A percentile compares a stretch with the other conserved stretches of the same genome.
Evolutionary conservation across 345 rosid genomes (phyloP).

Genomic region (Citrus hindsii): DNA sequence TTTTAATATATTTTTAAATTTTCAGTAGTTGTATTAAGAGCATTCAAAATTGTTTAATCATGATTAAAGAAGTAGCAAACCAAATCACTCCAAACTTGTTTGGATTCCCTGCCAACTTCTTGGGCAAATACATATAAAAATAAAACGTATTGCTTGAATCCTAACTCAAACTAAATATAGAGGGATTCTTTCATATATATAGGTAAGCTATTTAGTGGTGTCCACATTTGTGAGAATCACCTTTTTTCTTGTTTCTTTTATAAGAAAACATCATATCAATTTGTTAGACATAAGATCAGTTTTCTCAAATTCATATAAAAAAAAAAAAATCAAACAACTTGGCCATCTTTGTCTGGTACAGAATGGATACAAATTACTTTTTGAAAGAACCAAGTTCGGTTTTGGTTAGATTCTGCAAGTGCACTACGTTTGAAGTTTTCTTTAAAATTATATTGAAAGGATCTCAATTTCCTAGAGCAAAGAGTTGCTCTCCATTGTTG

Average conservation of each 20-base stretch:
- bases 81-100: too few relatives aligned
- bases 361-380: neutral
- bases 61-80: too few relatives aligned
- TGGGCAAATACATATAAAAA: neutral
- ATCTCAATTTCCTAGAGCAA: neutral
- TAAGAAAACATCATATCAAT: neutral
- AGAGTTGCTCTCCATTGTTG: neutral
- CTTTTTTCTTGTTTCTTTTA: neutral
- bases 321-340: neutral
- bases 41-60: too few relatives aligned
- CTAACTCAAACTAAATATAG: neutral
- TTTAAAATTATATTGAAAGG: neutral
- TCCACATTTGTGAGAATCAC: neutral
- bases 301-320: neutral
- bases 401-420: neutral
- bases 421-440: neutral
- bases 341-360: neutral
- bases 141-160: neutral
- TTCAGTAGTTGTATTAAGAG: too few relatives aligned
- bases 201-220: neutral
- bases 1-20: too few relatives aligned
- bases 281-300: neutral
- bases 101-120: neutral
- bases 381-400: neutral
- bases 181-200: neutral